A percentile compares a stretch with the other conserved stretches of the same genome.
phyloP scores from a whole-genome alignment of 306 rosid genomes.

The Sechiopsis laciniata region DNA sequence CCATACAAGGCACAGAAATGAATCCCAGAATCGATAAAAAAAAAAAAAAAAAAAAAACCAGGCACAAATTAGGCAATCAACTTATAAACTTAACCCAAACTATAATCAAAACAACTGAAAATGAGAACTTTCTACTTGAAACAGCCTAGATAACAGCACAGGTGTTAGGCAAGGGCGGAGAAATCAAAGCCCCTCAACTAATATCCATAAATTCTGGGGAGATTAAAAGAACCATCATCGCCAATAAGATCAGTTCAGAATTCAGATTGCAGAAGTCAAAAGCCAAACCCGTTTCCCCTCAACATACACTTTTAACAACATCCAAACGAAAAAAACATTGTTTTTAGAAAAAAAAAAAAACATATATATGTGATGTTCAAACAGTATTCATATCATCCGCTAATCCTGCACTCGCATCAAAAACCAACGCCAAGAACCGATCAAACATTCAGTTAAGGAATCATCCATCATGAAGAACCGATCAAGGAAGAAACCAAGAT shows the following conservation, averaged over 20 bases:
- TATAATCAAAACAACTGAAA: background rate
- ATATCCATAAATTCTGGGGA: constrained; percentile 8
- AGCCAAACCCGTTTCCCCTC: constrained; percentile 13
- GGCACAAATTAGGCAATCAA: constrained; percentile 6
- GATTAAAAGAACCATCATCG: constrained; percentile 16
- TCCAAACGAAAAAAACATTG: background rate
- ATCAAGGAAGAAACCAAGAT: background rate
- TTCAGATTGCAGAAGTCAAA: constrained; percentile 18
- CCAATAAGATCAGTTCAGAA: constrained; percentile 14
- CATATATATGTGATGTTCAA: background rate
- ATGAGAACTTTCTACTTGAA: background rate
- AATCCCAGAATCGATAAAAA: constrained; percentile 18
- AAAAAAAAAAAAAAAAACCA: no score
- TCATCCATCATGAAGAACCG: constrained; percentile 12
- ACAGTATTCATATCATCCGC: constrained; percentile 2
- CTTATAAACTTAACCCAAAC: background rate
- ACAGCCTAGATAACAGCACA: constrained; percentile 15
- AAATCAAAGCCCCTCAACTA: constrained; percentile 16
- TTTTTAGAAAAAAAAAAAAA: no score
- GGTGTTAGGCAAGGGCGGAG: constrained; percentile 6
- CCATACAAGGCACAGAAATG: background rate
- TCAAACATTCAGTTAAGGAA: background rate
- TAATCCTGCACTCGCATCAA: background rate
- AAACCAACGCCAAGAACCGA: background rate
- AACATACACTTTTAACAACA: constrained; percentile 10